Evolutionary conservation across 75 land plant genomes (phyloP), one percentile per base, ranked within the genome.

Genomic region (Isoetes taiwanensis): DNA sequence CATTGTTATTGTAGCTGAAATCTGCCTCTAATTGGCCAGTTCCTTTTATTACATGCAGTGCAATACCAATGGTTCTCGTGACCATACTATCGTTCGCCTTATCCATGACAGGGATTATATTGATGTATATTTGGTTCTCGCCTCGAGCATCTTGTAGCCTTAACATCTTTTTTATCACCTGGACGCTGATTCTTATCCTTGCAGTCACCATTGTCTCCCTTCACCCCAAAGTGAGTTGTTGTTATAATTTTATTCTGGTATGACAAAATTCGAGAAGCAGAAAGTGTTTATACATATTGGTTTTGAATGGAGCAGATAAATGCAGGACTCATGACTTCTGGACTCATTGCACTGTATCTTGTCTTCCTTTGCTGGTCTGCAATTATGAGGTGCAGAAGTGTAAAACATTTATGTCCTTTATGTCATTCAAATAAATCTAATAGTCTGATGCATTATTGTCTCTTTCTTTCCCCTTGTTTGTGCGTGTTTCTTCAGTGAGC

Each of bases 351-450:
- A 2, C 58, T 86, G 2, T 93, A 93, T 57, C 27, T 81, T 9
- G 86, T 93, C 1, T 93, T 81, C 62, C 69, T 83, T 20, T 93
- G 98, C 73, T 93, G 98, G 98, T 72, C 78, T 66, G 95, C 96
- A 21, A 76, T 88, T 37, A 75, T 88, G 71, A 93, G 98, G 98
- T 77, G 39, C 39, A 10, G 12, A 10, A 37, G 9, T 14, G 39
- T 14, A 14, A 10, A 37, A 14, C 39, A 10, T 10, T 37, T 37
- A 37, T 37, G 12, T 14, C 39, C 39, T 10, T 37, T 14, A 9
- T 10, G 9, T 14, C 9, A 9, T 10, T 37, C 39, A 9, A 14
- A 37, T 10, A 37, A 10, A 14, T 37, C 12, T 37, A 10, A 14
- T 10, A 37, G 39, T 37, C 39, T 10, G 12, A 14, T 37, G 12